Evolutionary conservation across 1,284 basidiomycete genomes (phyloP).

Genomic region (Irpex sp.): DNA sequence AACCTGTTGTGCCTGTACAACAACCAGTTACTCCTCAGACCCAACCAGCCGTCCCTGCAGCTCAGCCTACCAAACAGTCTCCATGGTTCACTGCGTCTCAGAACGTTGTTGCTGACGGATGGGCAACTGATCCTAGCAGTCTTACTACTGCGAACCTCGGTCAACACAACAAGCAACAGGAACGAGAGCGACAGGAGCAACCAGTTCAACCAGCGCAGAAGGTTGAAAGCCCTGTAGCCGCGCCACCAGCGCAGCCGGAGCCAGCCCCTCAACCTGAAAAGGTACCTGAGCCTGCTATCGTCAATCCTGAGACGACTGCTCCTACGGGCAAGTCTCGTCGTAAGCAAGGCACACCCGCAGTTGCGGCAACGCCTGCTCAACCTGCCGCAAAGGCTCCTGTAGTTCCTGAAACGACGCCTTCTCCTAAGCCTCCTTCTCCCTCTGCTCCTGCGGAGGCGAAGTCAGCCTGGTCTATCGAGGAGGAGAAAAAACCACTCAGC

Average conservation of each 20-base stretch:
- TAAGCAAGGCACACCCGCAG: constrained; percentile 8
- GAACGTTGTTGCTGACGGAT: constrained; percentile 39
- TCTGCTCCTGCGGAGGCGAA: constrained; percentile 14
- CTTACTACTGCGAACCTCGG: constrained; percentile 54
- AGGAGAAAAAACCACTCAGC: constrained; percentile 62
- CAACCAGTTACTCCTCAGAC: background rate
- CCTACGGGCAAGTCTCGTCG: constrained; percentile 3
- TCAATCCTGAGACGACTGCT: constrained; percentile 6
- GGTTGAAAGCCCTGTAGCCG: constrained; percentile 11
- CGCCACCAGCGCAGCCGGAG: constrained; percentile 5
- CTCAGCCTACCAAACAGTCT: constrained; percentile 35
- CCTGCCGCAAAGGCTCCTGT: constrained; percentile 19
- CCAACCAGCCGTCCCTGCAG: constrained; percentile 16
- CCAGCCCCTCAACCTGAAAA: constrained; percentile 1
- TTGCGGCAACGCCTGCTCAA: constrained; percentile 27
- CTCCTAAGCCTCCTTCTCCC: constrained; percentile 14
- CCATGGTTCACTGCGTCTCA: constrained; percentile 52
- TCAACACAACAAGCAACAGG: constrained; percentile 53
- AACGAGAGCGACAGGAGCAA: constrained; percentile 19
- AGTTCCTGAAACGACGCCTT: constrained; percentile 20
- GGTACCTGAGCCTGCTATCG: background rate
- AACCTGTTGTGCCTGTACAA: background rate
- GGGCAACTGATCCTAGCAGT: constrained; percentile 46
- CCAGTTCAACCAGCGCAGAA: constrained; percentile 13
- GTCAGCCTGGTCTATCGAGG: constrained; percentile 42